These are phyloP conservation scores for rapeseed (Brassica napus) DNA, from an alignment of 345 rosid genomes.

Conservation along the genomic window Da-Ae NC_063440.1:20945501-20946000, in stretches of 20 bases:
- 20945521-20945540: slow-evolving; percentile 44
- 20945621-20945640: neutral
- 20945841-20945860: slow-evolving; percentile 22
- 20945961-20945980: neutral
- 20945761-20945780: slow-evolving; percentile 22
- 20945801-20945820: neutral
- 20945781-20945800: neutral
- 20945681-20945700: slow-evolving; percentile 78
- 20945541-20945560: neutral
- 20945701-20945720: slow-evolving; percentile 78
- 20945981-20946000: neutral
- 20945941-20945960: neutral
- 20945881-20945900: slow-evolving; percentile 23
- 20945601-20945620: neutral
- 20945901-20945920: neutral
- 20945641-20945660: neutral
- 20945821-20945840: slow-evolving; percentile 5
- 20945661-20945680: neutral
- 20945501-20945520: slow-evolving; percentile 67
- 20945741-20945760: slow-evolving; percentile 46
- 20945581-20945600: neutral
- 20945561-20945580: neutral
- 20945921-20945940: neutral
- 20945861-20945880: slow-evolving; percentile 7
- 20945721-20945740: slow-evolving; percentile 61